Conservation (phyloP, 371 early-diverging fungal genomes). For the Lichtheimia corymbifera region DNA sequence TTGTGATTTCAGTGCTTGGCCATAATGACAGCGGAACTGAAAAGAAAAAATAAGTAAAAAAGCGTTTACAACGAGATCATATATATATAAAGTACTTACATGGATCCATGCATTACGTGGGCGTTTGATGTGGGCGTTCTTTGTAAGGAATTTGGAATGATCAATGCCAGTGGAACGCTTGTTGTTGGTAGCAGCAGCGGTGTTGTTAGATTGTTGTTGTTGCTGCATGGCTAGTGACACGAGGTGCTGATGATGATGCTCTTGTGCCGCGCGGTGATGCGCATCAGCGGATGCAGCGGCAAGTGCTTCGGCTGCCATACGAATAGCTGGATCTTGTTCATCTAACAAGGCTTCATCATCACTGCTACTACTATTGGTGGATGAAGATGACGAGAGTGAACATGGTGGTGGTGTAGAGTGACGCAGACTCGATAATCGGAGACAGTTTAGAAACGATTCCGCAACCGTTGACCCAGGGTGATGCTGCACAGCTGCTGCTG, state of each 20-base stretch:
- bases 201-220: background rate
- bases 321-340: constrained; percentile 16
- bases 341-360: constrained; percentile 13
- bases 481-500: constrained; percentile 24
- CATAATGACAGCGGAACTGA: constrained; percentile 44
- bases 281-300: constrained; percentile 14
- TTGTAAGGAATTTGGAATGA: constrained; percentile 33
- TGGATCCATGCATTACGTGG: constrained; percentile 47
- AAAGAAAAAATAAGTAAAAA: background rate
- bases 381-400: constrained; percentile 9
- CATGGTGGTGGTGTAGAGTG: constrained; percentile 17
- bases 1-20: constrained; percentile 38
- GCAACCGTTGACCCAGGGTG: constrained; percentile 36
- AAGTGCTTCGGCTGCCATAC: constrained; percentile 13
- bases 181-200: background rate
- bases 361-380: constrained; percentile 13
- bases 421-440: constrained; percentile 13
- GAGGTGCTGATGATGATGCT: constrained; percentile 2
- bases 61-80: background rate
- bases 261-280: constrained; percentile 14
- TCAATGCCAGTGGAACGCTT: constrained; percentile 16
- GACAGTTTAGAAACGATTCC: constrained; percentile 29
- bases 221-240: constrained; percentile 15
- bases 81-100: constrained; percentile 13
- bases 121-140: constrained; percentile 42